These are phyloP conservation scores for Tagetes patula DNA, from an alignment of 129 eudicot species.

Conservation along the genomic window DNA sequence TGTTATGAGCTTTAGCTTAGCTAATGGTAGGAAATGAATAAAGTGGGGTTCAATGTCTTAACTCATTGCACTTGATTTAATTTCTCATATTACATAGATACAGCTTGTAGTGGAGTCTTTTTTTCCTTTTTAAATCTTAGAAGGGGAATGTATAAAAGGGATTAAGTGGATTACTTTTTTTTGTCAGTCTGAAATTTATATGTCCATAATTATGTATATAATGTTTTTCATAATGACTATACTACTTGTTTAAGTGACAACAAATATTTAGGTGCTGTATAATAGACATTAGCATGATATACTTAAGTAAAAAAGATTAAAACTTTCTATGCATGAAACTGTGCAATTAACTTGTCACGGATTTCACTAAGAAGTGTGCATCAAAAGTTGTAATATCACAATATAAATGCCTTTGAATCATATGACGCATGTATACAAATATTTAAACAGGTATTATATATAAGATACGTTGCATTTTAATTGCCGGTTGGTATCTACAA, in stretches of 20 bases:
- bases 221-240: background rate
- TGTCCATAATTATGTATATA: background rate
- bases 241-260: background rate
- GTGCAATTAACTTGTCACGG: background rate
- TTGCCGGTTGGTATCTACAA: too few species aligned
- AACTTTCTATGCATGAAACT: background rate
- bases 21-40: background rate
- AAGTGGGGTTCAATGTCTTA: background rate
- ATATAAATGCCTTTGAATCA: constrained; percentile 1
- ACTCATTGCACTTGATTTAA: background rate
- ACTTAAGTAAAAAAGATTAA: background rate
- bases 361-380: background rate
- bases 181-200: background rate
- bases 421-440: background rate
- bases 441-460: constrained; percentile 3
- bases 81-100: background rate
- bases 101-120: background rate
- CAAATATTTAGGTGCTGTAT: background rate
- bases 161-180: background rate
- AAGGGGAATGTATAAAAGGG: background rate
- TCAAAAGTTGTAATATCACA: background rate
- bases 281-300: background rate
- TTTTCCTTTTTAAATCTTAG: background rate
- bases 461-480: background rate
- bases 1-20: background rate